Evolutionary conservation across 306 rosid species (phyloP), one percentile per base, ranked within the genome.

Genomic region (Lathyrus tuberosus): DNA sequence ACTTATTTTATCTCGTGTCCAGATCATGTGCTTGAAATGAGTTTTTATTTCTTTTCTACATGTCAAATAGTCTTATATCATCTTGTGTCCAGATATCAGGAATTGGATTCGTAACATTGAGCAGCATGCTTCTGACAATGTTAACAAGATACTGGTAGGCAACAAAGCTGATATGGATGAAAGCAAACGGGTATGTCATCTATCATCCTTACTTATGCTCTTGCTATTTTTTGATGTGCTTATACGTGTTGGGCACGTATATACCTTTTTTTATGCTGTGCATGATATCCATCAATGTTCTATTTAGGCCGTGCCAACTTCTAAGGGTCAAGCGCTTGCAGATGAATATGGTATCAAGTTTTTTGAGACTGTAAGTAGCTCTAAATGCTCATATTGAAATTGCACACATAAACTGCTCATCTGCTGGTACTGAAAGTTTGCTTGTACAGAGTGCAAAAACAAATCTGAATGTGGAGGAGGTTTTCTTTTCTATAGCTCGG

Each of bases 131-230:
- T 92, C 98, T 65, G 98, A 92, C 83, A 92, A 92, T 87, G 98
- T 92, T 67, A 92, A 89, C 95, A 92, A 92, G 90, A 86, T 92
- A 80, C 84, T 92, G 40, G 95, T 92, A 69, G 98, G 96, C 31
- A 92, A 92, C 95, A 92, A 92, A 76, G 98, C 98, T 78, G 98
- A 92, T 82, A 92, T 92, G 98, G 98, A 92, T 83, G 98, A 92
- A 81, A 92, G 98, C 88, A 92, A 89, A 83, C 81, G 98, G 89
- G 98, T 92, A 71, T 33, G 86, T 67, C 62, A 8, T 48, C 43
- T 66, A 41, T 54, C 74, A 40, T 20, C 42, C 44, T 18, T 20
- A 20, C 22, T 20, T 13, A 58, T 10, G 30, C 41, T 46, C 15
- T 54, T 54, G 66, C 37, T 24, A 24, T 79, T 18, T 57, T 48